A percentile compares a stretch with the other conserved stretches of the same genome.
Conservation (phyloP, 352 stramenopile genomes). For the Pythium periplocum region DNA sequence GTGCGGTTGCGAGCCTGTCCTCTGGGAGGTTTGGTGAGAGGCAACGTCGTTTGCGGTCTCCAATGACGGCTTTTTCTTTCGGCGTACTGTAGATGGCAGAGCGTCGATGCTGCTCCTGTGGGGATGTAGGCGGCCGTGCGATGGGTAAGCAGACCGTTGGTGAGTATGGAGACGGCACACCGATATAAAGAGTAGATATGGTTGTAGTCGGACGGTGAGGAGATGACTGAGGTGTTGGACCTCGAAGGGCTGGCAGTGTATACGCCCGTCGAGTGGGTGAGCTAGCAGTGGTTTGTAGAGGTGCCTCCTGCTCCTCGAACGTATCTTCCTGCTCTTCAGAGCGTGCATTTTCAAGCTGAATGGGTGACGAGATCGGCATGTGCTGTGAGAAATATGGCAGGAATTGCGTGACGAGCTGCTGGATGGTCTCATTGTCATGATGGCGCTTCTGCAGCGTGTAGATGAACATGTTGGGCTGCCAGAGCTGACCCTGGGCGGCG, state of each 20-base stretch:
- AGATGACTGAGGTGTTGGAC: constrained; percentile 15
- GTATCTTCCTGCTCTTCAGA: not conserved
- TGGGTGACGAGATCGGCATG: constrained; percentile 54
- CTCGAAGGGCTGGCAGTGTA: constrained; percentile 31
- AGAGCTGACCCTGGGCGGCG: constrained; percentile 58
- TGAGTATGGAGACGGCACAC: constrained; percentile 46
- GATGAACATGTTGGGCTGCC: constrained; percentile 80
- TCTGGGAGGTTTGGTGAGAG: constrained; percentile 41
- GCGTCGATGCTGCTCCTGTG: constrained; percentile 35
- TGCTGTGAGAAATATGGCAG: constrained; percentile 34
- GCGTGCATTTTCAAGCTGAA: constrained; percentile 24
- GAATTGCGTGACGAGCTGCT: constrained; percentile 33
- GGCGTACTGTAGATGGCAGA: constrained; percentile 60
- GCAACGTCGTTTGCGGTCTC: constrained; percentile 38
- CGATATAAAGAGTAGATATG: constrained; percentile 50
- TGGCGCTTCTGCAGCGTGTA: constrained; percentile 71
- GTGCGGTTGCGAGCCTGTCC: constrained; percentile 7
- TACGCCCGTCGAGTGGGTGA: constrained; percentile 3
- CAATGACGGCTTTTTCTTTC: constrained; percentile 47
- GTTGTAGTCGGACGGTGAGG: constrained; percentile 51
- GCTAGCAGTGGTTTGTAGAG: not conserved
- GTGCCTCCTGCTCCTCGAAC: not conserved
- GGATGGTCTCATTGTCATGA: constrained; percentile 37
- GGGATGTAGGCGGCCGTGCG: constrained; percentile 34
- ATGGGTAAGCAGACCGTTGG: constrained; percentile 34